Evolutionary conservation across 495 filamentous ascomycete species (phyloP).

Genomic region (Podospora fimiseda): DNA sequence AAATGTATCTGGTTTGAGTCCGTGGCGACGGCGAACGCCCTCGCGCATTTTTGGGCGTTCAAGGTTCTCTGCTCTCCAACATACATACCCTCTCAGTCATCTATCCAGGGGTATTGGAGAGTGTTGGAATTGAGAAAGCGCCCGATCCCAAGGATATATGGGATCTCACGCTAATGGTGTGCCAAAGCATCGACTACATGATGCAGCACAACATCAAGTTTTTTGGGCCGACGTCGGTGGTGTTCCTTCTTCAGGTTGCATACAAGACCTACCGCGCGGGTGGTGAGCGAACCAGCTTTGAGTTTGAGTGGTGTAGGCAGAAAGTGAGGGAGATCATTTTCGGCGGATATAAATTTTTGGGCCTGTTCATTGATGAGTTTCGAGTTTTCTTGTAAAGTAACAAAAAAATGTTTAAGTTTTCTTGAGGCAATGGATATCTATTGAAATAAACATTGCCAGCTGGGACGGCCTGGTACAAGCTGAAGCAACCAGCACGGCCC

Average conservation of each 20-base stretch:
- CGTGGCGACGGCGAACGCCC: conserved; percentile 32
- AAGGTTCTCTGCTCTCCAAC: conserved; percentile 27
- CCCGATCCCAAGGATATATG: conserved; percentile 1
- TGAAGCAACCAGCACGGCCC: too few relatives aligned
- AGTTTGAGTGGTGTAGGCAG: conserved; percentile 14
- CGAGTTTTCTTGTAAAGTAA: not conserved
- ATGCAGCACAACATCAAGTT: conserved; percentile 37
- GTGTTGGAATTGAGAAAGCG: not conserved
- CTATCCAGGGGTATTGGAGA: conserved; percentile 4
- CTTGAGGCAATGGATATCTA: too few relatives aligned
- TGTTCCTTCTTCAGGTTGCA: conserved; percentile 24
- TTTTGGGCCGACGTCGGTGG: conserved; percentile 34
- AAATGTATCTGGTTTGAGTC: conserved; percentile 26
- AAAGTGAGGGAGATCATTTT: conserved; percentile 5
- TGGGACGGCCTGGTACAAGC: too few relatives aligned
- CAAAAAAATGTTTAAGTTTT: too few relatives aligned
- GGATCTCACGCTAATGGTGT: conserved; percentile 24
- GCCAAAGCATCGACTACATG: conserved; percentile 33
- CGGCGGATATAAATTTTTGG: conserved; percentile 9
- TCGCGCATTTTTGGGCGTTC: conserved; percentile 35
- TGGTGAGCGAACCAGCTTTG: conserved; percentile 1
- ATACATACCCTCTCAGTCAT: conserved; percentile 15
- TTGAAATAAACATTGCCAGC: too few relatives aligned
- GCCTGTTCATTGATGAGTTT: conserved; percentile 19
- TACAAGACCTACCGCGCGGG: conserved; percentile 12